A percentile compares a stretch with the other conserved stretches of the same genome.
phyloP scores from a whole-genome alignment of 306 rosid genomes.

The Adenanthera pavonina region DNA sequence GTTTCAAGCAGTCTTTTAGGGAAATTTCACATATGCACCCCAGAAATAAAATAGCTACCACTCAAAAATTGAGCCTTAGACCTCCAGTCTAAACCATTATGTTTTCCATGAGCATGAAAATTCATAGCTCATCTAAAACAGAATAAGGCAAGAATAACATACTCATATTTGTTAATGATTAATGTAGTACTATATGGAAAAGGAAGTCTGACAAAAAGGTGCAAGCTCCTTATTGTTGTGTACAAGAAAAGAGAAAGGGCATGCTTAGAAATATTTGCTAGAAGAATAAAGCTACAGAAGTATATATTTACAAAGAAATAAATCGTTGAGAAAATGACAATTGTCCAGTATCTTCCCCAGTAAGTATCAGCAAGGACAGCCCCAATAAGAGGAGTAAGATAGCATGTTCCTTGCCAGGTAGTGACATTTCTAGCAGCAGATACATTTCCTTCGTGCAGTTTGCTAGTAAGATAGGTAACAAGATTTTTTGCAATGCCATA shows the following conservation, averaged over 20 bases:
- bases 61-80: neutral
- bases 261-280: constrained; percentile 22
- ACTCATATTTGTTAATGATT: neutral
- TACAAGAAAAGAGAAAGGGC: neutral
- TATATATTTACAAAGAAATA: constrained; percentile 73
- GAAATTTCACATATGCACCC: neutral
- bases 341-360: constrained; percentile 99
- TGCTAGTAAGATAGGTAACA: constrained; percentile 85
- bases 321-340: constrained; percentile 76
- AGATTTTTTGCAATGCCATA: constrained; percentile 91
- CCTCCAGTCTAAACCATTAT: neutral
- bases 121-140: neutral
- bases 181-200: neutral
- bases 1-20: constrained; percentile 14
- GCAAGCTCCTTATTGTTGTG: neutral
- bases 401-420: constrained; percentile 98
- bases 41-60: neutral
- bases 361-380: constrained; percentile 93
- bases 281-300: neutral
- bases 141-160: neutral
- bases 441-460: constrained; percentile 84
- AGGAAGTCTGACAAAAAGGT: constrained; percentile 8
- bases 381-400: constrained; percentile 95
- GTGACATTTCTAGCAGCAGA: constrained; percentile 93
- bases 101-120: neutral